These are phyloP conservation scores for Vigna reflexopilosa DNA, from an alignment of 306 rosid genomes.

Conservation along the genomic window DNA sequence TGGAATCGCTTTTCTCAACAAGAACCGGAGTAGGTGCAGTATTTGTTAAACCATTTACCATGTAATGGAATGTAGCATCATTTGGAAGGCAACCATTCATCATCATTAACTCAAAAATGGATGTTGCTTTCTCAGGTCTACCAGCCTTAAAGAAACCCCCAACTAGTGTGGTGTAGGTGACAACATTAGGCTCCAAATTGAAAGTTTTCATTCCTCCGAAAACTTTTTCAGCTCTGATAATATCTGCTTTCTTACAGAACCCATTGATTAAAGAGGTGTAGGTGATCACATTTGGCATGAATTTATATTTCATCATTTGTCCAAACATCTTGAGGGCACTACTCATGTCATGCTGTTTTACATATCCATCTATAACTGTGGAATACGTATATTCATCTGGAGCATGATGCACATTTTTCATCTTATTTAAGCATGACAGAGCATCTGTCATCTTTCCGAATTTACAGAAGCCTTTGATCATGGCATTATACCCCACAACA, in stretches of 20 bases:
- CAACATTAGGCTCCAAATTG: slow-evolving; percentile 77
- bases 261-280: slow-evolving; percentile 82
- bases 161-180: slow-evolving; percentile 77
- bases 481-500: slow-evolving; percentile 77
- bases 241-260: slow-evolving; percentile 65
- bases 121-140: slow-evolving; percentile 68
- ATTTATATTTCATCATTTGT: slow-evolving; percentile 67
- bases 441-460: slow-evolving; percentile 78
- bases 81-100: slow-evolving; percentile 69
- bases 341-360: slow-evolving; percentile 67
- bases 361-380: slow-evolving; percentile 80
- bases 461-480: slow-evolving; percentile 88
- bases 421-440: slow-evolving; percentile 56
- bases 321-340: slow-evolving; percentile 70
- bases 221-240: slow-evolving; percentile 61
- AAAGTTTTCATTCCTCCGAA: slow-evolving; percentile 66
- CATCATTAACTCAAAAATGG: slow-evolving; percentile 78
- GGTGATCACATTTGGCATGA: slow-evolving; percentile 76
- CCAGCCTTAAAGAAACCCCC: slow-evolving; percentile 71
- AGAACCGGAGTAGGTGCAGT: slow-evolving; percentile 24
- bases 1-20: slow-evolving; percentile 36
- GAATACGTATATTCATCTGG: slow-evolving; percentile 82
- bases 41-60: slow-evolving; percentile 76
- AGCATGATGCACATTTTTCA: slow-evolving; percentile 52
- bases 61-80: slow-evolving; percentile 72